These are phyloP conservation scores for Balamuthia mandrillaris DNA, from an alignment of 208 protist species.

Conservation along the genomic window DNA sequence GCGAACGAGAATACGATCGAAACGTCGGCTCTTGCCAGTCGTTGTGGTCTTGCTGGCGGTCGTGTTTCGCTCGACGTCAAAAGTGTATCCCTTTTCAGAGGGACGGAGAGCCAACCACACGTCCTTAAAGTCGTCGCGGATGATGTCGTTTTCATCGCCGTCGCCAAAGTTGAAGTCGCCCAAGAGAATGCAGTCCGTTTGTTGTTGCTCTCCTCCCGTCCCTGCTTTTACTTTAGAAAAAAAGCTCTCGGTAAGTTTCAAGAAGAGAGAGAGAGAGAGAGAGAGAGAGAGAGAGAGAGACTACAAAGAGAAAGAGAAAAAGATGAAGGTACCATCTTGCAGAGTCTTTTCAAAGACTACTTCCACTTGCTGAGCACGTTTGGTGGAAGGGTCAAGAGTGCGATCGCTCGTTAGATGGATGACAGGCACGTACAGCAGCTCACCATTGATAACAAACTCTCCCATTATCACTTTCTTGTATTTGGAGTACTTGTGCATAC, in stretches of 20 bases:
- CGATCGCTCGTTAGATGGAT: slow-evolving; percentile 1
- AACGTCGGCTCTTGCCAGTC: not conserved
- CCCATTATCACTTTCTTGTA: not conserved
- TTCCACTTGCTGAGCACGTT: not conserved
- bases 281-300: not conserved
- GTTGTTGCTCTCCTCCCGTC: not conserved
- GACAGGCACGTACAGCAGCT: not conserved
- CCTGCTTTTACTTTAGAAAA: no score
- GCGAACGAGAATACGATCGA: not conserved
- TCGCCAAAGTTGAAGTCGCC: slow-evolving; percentile 19
- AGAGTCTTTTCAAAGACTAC: not conserved
- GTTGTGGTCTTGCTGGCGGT: not conserved
- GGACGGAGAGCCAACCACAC: not conserved
- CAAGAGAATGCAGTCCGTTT: not conserved
- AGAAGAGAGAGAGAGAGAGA: not conserved
- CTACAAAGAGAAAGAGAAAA: not conserved
- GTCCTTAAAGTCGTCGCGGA: not conserved
- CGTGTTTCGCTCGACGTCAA: not conserved
- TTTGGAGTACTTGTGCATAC: not conserved
- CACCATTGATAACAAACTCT: not conserved
- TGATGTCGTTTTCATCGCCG: not conserved
- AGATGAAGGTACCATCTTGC: not conserved
- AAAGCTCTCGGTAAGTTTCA: no score
- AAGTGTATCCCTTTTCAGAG: not conserved
- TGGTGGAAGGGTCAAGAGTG: not conserved